phyloP scores from a whole-genome alignment of 345 rosid species.

The Citrus sp. region DNA sequence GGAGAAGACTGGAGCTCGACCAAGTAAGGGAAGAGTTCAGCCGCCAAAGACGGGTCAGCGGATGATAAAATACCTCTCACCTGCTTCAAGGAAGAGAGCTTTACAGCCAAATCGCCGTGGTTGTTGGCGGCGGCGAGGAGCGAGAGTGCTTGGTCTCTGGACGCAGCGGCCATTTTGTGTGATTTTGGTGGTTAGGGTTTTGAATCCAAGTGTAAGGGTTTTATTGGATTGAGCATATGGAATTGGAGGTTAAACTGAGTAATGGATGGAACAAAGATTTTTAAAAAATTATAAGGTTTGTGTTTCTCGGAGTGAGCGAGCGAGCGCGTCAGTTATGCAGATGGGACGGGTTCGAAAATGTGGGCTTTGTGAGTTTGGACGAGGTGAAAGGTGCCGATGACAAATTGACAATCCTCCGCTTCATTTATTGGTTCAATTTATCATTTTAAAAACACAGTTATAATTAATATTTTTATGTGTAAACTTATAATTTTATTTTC shows the following conservation, averaged over 20 bases:
- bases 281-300: too few relatives aligned
- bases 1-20: constrained; percentile 77
- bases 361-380: neutral
- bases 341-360: neutral
- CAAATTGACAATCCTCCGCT: neutral
- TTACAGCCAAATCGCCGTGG: constrained; percentile 84
- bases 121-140: constrained; percentile 77
- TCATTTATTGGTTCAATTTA: neutral
- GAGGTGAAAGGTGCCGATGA: neutral
- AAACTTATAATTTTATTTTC: too few relatives aligned
- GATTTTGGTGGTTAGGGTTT: constrained; percentile 11
- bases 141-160: constrained; percentile 65
- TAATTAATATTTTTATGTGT: too few relatives aligned
- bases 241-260: neutral
- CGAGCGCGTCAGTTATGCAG: neutral
- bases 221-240: constrained; percentile 3
- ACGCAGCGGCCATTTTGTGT: constrained; percentile 21
- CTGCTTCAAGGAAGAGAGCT: constrained; percentile 85
- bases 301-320: neutral
- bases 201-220: constrained; percentile 7
- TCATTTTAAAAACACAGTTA: neutral
- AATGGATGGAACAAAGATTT: neutral
- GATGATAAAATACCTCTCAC: constrained; percentile 67
- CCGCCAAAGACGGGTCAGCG: constrained; percentile 57
- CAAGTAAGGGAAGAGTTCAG: constrained; percentile 75